Conservation (phyloP, 495 filamentous ascomycete species). For the Mytilinidion resinicola region DNA sequence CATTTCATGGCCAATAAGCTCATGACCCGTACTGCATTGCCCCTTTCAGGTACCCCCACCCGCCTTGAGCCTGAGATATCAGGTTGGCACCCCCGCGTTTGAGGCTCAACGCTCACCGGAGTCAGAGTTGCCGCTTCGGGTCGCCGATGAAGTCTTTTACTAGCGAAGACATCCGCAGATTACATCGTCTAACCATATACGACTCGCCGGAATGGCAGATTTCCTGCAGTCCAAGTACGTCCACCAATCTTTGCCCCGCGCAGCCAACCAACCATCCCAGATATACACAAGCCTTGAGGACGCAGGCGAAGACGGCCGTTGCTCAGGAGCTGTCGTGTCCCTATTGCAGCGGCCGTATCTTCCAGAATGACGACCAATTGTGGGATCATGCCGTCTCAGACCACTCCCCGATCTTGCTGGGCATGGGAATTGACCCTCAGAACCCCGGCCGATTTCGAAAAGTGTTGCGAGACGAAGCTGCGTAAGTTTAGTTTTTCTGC, state of each 20-base stretch:
- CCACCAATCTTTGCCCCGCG: slow-evolving; percentile 3
- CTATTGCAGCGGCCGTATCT: slow-evolving; percentile 20
- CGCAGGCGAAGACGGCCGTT: slow-evolving; percentile 23
- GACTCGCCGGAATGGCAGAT: neutral
- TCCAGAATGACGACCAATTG: slow-evolving; percentile 19
- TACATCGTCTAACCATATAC: slow-evolving; percentile 3
- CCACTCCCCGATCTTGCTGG: slow-evolving; percentile 7
- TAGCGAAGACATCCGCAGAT: neutral
- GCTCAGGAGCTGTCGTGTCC: slow-evolving; percentile 10
- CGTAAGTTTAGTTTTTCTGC: too few relatives aligned
- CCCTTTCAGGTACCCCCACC: too few relatives aligned
- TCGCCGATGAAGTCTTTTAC: neutral
- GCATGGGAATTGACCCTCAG: neutral
- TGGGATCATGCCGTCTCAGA: slow-evolving; percentile 17
- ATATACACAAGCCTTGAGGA: slow-evolving; percentile 11
- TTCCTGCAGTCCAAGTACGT: neutral
- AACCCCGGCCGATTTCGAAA: neutral
- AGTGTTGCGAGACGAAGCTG: neutral
- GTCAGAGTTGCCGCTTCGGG: too few relatives aligned
- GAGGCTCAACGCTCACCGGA: too few relatives aligned
- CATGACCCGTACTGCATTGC: too few relatives aligned
- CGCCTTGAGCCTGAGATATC: too few relatives aligned
- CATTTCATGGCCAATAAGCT: too few relatives aligned
- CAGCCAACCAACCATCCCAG: slow-evolving; percentile 7
- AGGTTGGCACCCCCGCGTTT: too few relatives aligned